These are phyloP conservation scores for Paramecium primaurelia DNA, from an alignment of 73 alveolate genomes.

Conservation along the genomic window DNA sequence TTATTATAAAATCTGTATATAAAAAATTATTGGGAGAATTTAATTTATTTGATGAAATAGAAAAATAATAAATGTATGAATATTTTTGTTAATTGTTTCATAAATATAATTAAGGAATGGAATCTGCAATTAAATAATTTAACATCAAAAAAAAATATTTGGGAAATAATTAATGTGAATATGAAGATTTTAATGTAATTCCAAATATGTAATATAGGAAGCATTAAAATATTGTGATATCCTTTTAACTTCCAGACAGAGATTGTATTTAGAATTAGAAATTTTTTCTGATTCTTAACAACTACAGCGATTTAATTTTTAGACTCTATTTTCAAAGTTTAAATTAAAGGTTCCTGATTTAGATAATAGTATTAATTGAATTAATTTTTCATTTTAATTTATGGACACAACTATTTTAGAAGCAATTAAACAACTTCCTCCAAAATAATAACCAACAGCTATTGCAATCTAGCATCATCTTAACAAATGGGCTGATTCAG, in stretches of 20 bases:
- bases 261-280: background rate
- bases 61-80: background rate
- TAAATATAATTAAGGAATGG: constrained; percentile 32
- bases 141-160: background rate
- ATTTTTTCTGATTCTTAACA: background rate
- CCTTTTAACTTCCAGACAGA: background rate
- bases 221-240: constrained; percentile 45
- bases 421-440: constrained; percentile 26
- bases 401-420: background rate
- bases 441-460: background rate
- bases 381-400: background rate
- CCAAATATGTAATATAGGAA: background rate
- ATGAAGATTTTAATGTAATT: constrained; percentile 24
- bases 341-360: background rate
- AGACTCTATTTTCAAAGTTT: background rate
- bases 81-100: background rate
- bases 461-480: constrained; percentile 11
- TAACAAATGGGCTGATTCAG: constrained; percentile 9
- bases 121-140: constrained; percentile 13
- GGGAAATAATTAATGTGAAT: background rate
- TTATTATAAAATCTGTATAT: constrained; percentile 25
- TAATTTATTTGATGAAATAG: background rate
- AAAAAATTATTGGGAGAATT: constrained; percentile 28
- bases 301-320: background rate
- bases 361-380: constrained; percentile 27